A percentile compares a stretch with the other conserved stretches of the same genome.
These are phyloP conservation scores for Senecio squalidus DNA, from an alignment of 140 eudicot genomes.

Conservation along the genomic window DNA sequence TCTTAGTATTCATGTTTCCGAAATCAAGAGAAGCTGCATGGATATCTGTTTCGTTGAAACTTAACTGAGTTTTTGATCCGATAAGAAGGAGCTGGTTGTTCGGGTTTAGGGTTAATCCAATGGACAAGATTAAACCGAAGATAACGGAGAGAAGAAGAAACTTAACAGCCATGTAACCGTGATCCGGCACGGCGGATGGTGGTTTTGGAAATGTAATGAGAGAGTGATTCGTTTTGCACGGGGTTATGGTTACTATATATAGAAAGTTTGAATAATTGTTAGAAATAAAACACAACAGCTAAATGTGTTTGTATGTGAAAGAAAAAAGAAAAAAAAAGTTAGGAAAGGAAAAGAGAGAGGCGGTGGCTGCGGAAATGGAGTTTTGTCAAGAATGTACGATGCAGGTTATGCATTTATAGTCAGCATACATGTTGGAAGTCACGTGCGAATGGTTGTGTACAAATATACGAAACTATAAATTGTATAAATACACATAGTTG, in stretches of 20 bases:
- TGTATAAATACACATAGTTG: too few species aligned
- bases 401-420: too few species aligned
- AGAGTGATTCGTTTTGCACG: slow-evolving; percentile 17
- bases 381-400: too few species aligned
- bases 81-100: slow-evolving; percentile 32
- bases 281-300: too few species aligned
- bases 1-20: slow-evolving; percentile 33
- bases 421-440: too few species aligned
- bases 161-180: slow-evolving; percentile 31
- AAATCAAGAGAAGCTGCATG: slow-evolving; percentile 55
- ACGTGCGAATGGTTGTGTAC: too few species aligned
- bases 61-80: slow-evolving; percentile 26
- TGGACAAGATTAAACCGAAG: slow-evolving; percentile 45
- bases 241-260: slow-evolving; percentile 10
- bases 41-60: slow-evolving; percentile 37
- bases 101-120: slow-evolving; percentile 55
- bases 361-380: slow-evolving; percentile 1
- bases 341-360: not conserved
- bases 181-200: slow-evolving; percentile 10
- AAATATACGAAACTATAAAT: too few species aligned
- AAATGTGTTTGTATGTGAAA: slow-evolving; percentile 10
- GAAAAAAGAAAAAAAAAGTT: not conserved
- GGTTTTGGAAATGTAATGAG: too few species aligned
- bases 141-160: slow-evolving; percentile 40
- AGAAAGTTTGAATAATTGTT: not conserved